These are phyloP conservation scores for Globisporangium cylindrosporum DNA, from an alignment of 352 stramenopile genomes.

Conservation along the genomic window DNA sequence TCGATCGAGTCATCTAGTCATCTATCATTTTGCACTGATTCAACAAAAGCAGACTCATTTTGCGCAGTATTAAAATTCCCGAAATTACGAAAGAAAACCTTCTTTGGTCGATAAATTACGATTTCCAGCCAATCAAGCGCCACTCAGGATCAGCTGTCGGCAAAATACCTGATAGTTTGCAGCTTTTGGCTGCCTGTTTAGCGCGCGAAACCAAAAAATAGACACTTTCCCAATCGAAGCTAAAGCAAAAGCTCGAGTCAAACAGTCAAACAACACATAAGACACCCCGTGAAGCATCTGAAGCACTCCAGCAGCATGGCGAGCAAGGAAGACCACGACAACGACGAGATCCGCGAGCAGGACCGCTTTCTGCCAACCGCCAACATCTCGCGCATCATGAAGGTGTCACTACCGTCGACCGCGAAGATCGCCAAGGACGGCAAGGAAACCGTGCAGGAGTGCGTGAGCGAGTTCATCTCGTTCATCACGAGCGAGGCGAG, in stretches of 20 bases:
- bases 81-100: not conserved
- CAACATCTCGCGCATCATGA: constrained; percentile 99
- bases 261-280: not conserved
- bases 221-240: not conserved
- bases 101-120: not conserved
- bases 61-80: not conserved
- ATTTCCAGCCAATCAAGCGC: not conserved
- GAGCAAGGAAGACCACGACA: constrained; percentile 84
- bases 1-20: not conserved
- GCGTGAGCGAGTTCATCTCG: constrained; percentile 99
- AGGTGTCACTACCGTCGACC: constrained; percentile 96
- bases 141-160: not conserved
- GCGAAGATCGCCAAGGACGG: constrained; percentile 99
- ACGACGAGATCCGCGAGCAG: constrained; percentile 93
- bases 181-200: not conserved
- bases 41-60: not conserved
- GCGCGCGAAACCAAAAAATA: not conserved
- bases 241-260: not conserved
- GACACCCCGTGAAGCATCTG: not conserved
- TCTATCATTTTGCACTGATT: not conserved
- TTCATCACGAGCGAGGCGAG: constrained; percentile 99
- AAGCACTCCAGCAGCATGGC: constrained; percentile 36
- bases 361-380: constrained; percentile 98
- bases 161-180: not conserved
- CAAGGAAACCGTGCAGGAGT: constrained; percentile 99